A percentile compares a stretch with the other conserved stretches of the same genome.
phyloP scores from a whole-genome alignment of 306 rosid species.

The Trifolium pratense region DNA sequence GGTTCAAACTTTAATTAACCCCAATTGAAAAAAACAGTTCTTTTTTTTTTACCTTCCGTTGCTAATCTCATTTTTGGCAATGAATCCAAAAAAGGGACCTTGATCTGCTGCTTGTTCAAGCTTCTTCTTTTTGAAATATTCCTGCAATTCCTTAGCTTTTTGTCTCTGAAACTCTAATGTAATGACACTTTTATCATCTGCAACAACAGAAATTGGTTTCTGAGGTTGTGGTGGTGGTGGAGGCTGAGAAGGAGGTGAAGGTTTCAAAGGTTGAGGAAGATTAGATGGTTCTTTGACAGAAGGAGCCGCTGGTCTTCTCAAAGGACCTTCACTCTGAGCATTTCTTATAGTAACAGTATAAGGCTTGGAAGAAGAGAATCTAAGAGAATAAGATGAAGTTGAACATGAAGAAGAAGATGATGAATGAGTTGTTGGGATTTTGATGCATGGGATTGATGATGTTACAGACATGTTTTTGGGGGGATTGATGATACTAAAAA shows the following conservation, averaged over 20 bases:
- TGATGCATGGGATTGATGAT: conserved; percentile 71
- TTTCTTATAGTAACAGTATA: conserved; percentile 55
- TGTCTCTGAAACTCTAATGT: conserved; percentile 93
- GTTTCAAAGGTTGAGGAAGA: conserved; percentile 62
- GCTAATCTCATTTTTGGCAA: conserved; percentile 82
- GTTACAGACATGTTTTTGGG: conserved; percentile 59
- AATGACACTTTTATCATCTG: conserved; percentile 55
- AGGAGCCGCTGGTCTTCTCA: conserved; percentile 92
- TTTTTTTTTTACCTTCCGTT: conserved; percentile 75
- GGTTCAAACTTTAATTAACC: conserved; percentile 5
- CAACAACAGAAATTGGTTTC: conserved; percentile 37
- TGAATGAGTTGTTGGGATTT: conserved; percentile 62
- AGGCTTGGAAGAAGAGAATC: conserved; percentile 56
- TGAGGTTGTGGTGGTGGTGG: conserved; percentile 46
- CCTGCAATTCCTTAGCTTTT: conserved; percentile 97
- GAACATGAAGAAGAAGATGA: conserved; percentile 55
- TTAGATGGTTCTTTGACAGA: conserved; percentile 65
- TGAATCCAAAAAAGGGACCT: conserved; percentile 85
- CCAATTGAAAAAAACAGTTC: background rate
- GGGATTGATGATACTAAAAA: background rate
- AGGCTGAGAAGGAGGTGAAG: conserved; percentile 65
- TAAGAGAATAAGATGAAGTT: conserved; percentile 45
- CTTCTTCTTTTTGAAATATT: conserved; percentile 89
- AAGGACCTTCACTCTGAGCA: conserved; percentile 85
- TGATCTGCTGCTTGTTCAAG: conserved; percentile 79